These are phyloP conservation scores for Cucurbita ficifolia DNA, from an alignment of 306 rosid species.

Conservation along the genomic window DNA sequence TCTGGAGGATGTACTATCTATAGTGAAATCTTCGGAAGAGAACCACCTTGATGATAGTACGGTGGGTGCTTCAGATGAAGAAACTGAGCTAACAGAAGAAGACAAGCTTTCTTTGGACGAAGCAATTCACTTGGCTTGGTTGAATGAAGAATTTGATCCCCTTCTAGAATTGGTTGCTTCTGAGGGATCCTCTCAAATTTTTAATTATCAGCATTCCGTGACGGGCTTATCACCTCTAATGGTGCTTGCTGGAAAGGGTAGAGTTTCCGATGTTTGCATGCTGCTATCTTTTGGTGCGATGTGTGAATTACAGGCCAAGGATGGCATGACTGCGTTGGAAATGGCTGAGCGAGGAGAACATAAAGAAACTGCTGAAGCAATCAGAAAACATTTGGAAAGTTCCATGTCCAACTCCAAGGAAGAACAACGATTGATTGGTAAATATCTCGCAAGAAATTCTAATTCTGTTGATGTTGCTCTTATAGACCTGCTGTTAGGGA, in stretches of 20 bases:
- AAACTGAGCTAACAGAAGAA: constrained; percentile 38
- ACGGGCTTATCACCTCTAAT: constrained; percentile 67
- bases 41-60: constrained; percentile 40
- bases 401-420: constrained; percentile 29
- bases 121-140: constrained; percentile 77
- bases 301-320: constrained; percentile 47
- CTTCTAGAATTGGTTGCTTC: constrained; percentile 65
- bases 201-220: constrained; percentile 69
- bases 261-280: constrained; percentile 62
- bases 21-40: constrained; percentile 29
- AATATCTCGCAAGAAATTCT: constrained; percentile 46
- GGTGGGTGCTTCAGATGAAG: constrained; percentile 16
- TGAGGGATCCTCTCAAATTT: constrained; percentile 30
- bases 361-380: constrained; percentile 39
- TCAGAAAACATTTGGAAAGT: constrained; percentile 38
- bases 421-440: constrained; percentile 32
- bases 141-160: constrained; percentile 55
- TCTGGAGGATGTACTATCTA: constrained; percentile 80
- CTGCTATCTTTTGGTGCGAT: constrained; percentile 74
- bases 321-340: constrained; percentile 53
- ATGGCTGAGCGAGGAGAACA: constrained; percentile 54
- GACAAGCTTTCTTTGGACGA: constrained; percentile 61
- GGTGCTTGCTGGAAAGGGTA: constrained; percentile 90
- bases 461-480: constrained; percentile 59
- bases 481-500: constrained; percentile 49